A percentile compares a stretch with the other conserved stretches of the same genome.
These are phyloP conservation scores for Arxiozyma heterogenica DNA, from an alignment of 1,139 yeast species.

Conservation along the genomic window DNA sequence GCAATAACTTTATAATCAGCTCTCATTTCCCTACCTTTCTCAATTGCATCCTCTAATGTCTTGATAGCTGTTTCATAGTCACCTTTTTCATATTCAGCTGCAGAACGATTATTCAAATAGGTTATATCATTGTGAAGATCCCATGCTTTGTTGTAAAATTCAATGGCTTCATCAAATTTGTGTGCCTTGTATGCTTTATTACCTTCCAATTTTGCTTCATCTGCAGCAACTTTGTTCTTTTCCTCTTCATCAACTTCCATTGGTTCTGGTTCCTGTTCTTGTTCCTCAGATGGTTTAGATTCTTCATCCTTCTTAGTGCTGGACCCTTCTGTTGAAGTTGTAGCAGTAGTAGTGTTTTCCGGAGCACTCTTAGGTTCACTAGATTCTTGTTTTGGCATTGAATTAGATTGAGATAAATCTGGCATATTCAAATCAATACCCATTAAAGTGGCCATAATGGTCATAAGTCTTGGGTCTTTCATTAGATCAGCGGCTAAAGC, in stretches of 20 bases:
- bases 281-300: conserved; percentile 18
- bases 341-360: conserved; percentile 9
- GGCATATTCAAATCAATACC: conserved; percentile 64
- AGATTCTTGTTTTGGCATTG: conserved; percentile 27
- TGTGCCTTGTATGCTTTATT: conserved; percentile 78
- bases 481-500: conserved; percentile 52
- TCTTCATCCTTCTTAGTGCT: conserved; percentile 9
- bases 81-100: conserved; percentile 95
- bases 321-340: neutral
- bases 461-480: conserved; percentile 81
- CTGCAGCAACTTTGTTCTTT: conserved; percentile 50
- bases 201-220: conserved; percentile 74
- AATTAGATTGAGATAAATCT: conserved; percentile 21
- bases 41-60: conserved; percentile 77
- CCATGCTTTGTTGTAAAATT: conserved; percentile 79
- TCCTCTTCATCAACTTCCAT: conserved; percentile 32
- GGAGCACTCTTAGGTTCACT: conserved; percentile 20
- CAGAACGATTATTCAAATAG: conserved; percentile 90
- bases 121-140: conserved; percentile 76
- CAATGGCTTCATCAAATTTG: conserved; percentile 89
- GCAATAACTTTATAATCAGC: conserved; percentile 90
- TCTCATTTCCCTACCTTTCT: conserved; percentile 78
- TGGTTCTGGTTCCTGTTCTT: conserved; percentile 32
- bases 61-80: conserved; percentile 76
- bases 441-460: conserved; percentile 74